Conservation (phyloP, 768 basidiomycete genomes). For the Russula vinacea region DNA sequence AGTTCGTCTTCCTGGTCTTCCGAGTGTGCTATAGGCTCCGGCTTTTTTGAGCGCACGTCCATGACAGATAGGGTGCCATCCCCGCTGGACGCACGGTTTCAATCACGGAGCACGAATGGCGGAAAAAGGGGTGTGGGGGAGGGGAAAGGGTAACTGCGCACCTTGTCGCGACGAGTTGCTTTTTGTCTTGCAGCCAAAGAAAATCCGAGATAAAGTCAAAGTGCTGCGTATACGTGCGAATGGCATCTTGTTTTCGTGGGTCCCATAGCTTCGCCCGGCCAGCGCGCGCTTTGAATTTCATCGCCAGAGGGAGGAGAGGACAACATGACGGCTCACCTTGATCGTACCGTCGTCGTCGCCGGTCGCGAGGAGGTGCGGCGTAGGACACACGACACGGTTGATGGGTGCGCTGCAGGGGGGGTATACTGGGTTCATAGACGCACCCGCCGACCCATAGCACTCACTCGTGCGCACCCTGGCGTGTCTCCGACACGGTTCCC, state of each 20-base stretch:
- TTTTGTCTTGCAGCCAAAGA: conserved; percentile 67
- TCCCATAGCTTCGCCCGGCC: conserved; percentile 79
- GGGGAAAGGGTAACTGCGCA: conserved; percentile 37
- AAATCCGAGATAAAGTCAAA: conserved; percentile 95
- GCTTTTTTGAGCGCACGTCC: conserved; percentile 81
- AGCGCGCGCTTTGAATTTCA: not conserved
- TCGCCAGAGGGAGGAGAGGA: not conserved
- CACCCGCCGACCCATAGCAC: conserved; percentile 34
- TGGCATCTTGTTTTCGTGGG: conserved; percentile 60
- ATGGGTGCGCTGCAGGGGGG: conserved; percentile 61
- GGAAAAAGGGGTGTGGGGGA: not conserved
- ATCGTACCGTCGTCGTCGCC: conserved; percentile 95
- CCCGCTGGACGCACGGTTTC: conserved; percentile 50
- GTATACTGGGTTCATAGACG: conserved; percentile 25
- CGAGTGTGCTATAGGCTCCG: conserved; percentile 75
- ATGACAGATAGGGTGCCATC: conserved; percentile 92
- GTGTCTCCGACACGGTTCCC: conserved; percentile 49
- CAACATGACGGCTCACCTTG: conserved; percentile 52
- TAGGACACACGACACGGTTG: conserved; percentile 75
- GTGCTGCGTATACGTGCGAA: conserved; percentile 77
- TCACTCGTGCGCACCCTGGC: conserved; percentile 64
- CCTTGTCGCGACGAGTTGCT: conserved; percentile 86
- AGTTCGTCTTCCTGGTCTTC: conserved; percentile 97
- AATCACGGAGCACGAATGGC: not conserved
- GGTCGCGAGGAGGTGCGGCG: conserved; percentile 70